Evolutionary conservation across 192 early-diverging fungal species (phyloP).

Genomic region (Coemansia reversa): DNA sequence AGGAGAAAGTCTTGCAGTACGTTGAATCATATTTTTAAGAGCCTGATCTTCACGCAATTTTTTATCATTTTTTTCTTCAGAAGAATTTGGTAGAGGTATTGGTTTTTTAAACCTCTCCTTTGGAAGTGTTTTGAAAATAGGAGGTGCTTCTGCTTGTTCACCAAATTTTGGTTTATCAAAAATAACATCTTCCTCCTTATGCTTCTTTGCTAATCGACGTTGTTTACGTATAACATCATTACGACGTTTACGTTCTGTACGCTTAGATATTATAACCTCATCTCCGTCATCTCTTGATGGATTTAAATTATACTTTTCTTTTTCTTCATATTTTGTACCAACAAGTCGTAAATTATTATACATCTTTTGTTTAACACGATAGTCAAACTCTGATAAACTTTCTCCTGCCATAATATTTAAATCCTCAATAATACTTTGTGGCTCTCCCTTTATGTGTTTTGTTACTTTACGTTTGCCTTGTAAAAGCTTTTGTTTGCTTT

Average conservation of each 20-base stretch:
- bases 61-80: constrained; percentile 21
- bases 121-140: constrained; percentile 44
- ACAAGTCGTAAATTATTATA: constrained; percentile 35
- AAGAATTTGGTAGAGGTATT: constrained; percentile 40
- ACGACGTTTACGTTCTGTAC: constrained; percentile 29
- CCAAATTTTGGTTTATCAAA: constrained; percentile 32
- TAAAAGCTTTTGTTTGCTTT: constrained; percentile 21
- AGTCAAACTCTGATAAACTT: constrained; percentile 34
- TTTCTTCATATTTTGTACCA: constrained; percentile 9
- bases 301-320: constrained; percentile 3
- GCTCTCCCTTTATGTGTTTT: constrained; percentile 8
- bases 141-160: constrained; percentile 50
- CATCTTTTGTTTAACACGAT: constrained; percentile 41
- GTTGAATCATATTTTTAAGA: constrained; percentile 48
- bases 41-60: constrained; percentile 39
- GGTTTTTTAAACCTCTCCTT: constrained; percentile 47
- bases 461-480: constrained; percentile 9
- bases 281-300: constrained; percentile 36
- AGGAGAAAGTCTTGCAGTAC: constrained; percentile 40
- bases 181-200: constrained; percentile 6
- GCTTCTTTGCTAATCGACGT: constrained; percentile 31
- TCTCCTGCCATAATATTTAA: constrained; percentile 46
- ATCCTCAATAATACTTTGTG: constrained; percentile 19
- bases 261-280: constrained; percentile 20
- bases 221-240: constrained; percentile 37